A percentile compares a stretch with the other conserved stretches of the same genome.
Evolutionary conservation across 345 rosid genomes (phyloP).

Genomic region (Ailanthus altissimus): DNA sequence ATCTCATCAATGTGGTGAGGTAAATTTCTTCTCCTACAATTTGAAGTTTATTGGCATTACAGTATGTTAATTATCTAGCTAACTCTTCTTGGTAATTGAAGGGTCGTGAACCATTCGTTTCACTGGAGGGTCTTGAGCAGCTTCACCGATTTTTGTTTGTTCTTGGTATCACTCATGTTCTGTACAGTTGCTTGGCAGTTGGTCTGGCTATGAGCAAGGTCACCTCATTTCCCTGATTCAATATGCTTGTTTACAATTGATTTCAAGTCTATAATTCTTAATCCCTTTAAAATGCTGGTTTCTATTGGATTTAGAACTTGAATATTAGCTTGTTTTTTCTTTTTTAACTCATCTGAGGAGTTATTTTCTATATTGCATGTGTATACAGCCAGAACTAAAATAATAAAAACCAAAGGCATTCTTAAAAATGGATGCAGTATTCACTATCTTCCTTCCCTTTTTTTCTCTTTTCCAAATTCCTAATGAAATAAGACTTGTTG

Average conservation of each 20-base stretch:
- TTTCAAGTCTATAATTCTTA: background rate
- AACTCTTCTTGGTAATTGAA: constrained; percentile 29
- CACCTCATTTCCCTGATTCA: constrained; percentile 23
- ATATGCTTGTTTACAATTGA: background rate
- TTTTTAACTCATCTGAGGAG: background rate
- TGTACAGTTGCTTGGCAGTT: constrained; percentile 85
- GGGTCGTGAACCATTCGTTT: constrained; percentile 95
- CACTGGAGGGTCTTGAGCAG: constrained; percentile 79
- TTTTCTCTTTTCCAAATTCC: too few relatives aligned
- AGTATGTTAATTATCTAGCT: background rate
- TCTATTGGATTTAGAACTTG: background rate
- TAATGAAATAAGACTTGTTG: too few relatives aligned
- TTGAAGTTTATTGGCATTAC: background rate
- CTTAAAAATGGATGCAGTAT: too few relatives aligned
- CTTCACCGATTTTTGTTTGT: constrained; percentile 90
- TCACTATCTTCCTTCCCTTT: too few relatives aligned
- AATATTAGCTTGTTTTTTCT: background rate
- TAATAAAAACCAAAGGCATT: too few relatives aligned
- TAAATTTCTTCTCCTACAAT: constrained; percentile 25
- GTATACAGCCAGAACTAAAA: too few relatives aligned
- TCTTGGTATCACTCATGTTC: constrained; percentile 85
- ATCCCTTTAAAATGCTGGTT: background rate
- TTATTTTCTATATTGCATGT: too few relatives aligned
- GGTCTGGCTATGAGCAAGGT: constrained; percentile 97
- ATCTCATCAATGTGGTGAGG: constrained; percentile 77